These are phyloP conservation scores for Candida methanosorbosa DNA, from an alignment of 805 yeast species.

Conservation along the genomic window DNA sequence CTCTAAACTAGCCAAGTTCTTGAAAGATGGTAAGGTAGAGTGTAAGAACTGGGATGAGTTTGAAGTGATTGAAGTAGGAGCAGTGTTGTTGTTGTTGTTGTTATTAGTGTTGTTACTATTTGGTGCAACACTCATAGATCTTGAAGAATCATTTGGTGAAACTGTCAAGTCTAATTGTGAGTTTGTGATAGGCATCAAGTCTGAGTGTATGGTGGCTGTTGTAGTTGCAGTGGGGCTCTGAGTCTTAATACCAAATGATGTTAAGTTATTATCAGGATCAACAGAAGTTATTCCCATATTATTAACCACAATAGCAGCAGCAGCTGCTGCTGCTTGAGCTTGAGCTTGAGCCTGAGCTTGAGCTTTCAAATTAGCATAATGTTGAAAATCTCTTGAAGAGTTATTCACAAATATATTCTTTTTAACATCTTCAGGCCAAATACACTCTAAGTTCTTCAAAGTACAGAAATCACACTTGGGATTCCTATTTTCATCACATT, in stretches of 20 bases:
- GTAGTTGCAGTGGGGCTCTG: slow-evolving; percentile 2
- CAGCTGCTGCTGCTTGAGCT: slow-evolving; percentile 1
- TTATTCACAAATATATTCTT: slow-evolving; percentile 19
- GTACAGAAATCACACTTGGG: slow-evolving; percentile 43
- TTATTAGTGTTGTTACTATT: slow-evolving; percentile 2
- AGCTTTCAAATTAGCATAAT: slow-evolving; percentile 4
- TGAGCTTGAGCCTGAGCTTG: neutral
- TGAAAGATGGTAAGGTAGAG: neutral
- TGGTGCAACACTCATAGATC: neutral
- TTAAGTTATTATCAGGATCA: neutral
- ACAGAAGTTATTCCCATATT: neutral
- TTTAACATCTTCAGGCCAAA: slow-evolving; percentile 27
- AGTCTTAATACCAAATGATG: too few species aligned
- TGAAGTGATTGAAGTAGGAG: neutral
- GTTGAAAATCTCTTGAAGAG: slow-evolving; percentile 17
- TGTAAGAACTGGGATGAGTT: neutral
- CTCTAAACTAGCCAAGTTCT: neutral
- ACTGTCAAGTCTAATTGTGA: neutral
- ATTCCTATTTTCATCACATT: slow-evolving; percentile 43
- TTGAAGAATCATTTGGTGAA: neutral
- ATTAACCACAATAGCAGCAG: neutral
- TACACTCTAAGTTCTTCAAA: slow-evolving; percentile 26
- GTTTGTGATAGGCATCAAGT: neutral
- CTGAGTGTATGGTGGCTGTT: neutral
- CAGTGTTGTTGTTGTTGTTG: slow-evolving; percentile 3